phyloP scores from a whole-genome alignment of 352 stramenopile species.

The Phytophthora pinifolia region DNA sequence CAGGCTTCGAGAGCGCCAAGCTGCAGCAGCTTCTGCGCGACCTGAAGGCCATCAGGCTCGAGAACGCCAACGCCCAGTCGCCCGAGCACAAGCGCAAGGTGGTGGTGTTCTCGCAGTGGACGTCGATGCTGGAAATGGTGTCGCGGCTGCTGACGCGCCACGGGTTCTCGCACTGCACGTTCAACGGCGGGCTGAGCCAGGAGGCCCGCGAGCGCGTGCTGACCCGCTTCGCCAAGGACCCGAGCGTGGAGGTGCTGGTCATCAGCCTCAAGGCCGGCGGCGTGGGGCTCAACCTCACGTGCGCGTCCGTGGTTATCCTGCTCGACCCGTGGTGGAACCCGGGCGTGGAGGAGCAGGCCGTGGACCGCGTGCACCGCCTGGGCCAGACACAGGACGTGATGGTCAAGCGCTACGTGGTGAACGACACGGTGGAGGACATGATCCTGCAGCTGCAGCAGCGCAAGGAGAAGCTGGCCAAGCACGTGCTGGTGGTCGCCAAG shows the following conservation, averaged over 20 bases:
- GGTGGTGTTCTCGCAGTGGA: constrained; percentile 92
- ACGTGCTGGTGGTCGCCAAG: constrained; percentile 69
- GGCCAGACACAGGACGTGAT: constrained; percentile 83
- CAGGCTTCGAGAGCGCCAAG: constrained; percentile 69
- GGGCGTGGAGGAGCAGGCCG: constrained; percentile 92
- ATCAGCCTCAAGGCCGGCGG: constrained; percentile 90
- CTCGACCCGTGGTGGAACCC: constrained; percentile 95
- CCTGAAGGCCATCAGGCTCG: constrained; percentile 53
- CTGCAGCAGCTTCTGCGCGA: constrained; percentile 66
- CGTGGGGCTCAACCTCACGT: constrained; percentile 90
- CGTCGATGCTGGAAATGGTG: constrained; percentile 87
- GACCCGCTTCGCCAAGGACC: constrained; percentile 57
- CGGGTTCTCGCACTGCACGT: constrained; percentile 55
- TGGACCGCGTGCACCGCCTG: constrained; percentile 92
- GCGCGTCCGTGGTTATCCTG: constrained; percentile 88
- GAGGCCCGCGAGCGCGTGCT: constrained; percentile 74
- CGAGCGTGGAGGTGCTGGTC: constrained; percentile 68
- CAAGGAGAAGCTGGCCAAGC: constrained; percentile 86
- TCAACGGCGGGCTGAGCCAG: constrained; percentile 77
- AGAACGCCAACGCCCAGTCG: constrained; percentile 37
- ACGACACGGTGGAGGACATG: constrained; percentile 91
- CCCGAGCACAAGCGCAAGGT: constrained; percentile 64
- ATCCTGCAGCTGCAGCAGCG: constrained; percentile 89
- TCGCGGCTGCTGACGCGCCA: constrained; percentile 48
- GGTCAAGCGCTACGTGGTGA: constrained; percentile 90